Base-by-base conservation (phyloP, 2,329 filamentous ascomycete species). In the Acephala macrosclerotiorum region DNA sequence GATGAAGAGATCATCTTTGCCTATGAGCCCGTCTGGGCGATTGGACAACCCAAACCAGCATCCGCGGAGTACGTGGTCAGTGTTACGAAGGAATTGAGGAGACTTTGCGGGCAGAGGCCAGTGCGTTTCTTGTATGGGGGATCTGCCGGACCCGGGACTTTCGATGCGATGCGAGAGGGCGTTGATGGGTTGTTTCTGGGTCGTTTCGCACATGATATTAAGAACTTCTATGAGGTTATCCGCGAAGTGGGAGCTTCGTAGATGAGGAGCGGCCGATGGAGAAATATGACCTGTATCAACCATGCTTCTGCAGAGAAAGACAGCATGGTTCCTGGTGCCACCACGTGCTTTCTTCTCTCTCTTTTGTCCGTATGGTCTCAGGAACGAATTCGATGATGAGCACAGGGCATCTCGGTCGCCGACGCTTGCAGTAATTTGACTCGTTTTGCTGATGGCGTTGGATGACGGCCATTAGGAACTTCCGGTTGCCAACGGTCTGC, bases 11-110 rank as follows among this genome's bases (percentile, higher is more conserved):
- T 96, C 5, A 86, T 95, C 7, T 84, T 96, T 64, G 93, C 93
- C 0, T 96, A 96, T 75, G 93, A 96, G 80, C 93, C 93, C 8
- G 92, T 96, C 1, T 96, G 93, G 93, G 93, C 93, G 0, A 96
- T 96, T 77, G 93, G 93, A 0, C 89, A 92, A 11, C 81, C 85
- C 1, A 82, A 89, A 73, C 92, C 93, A 2, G 93, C 93, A 0
- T 84, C 84, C 8, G 85, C 89, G 20, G 88, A 89, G 67, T 90
- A 96, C 75, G 91, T 96, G 0, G 84, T 90, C 3, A 85, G 82
- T 42, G 91, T 96, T 29, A 66, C 67, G 29, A 73, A 68, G 56
- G 67, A 63, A 25, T 64, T 75, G 64, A 70, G 74, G 45, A 63
- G 51, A 1, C 89, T 91, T 18, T 84, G 84, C 72, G 87, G 86